Percentiles rank a stretch among this genome's conserved stretches.
These are phyloP conservation scores for Limonium bicolor DNA, from an alignment of 148 eudicot species.

Conservation along the genomic window DNA sequence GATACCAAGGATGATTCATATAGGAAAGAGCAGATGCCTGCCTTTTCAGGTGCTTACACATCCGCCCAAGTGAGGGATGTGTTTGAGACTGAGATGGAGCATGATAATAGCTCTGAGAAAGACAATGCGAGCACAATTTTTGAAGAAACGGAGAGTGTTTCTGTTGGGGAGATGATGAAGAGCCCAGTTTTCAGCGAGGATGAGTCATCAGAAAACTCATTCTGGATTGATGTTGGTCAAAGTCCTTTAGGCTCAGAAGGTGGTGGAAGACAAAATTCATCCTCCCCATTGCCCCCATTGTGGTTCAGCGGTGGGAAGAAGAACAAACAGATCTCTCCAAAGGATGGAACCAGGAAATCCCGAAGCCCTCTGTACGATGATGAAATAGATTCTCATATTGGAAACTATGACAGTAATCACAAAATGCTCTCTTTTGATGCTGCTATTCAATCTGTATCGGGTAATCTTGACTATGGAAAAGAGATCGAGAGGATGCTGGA, in stretches of 20 bases:
- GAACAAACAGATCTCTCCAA: constrained; percentile 45
- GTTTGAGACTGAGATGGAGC: constrained; percentile 86
- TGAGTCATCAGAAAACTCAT: constrained; percentile 87
- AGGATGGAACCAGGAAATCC: constrained; percentile 21
- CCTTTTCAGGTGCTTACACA: constrained; percentile 90
- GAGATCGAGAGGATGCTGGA: constrained; percentile 66
- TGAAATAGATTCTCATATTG: not conserved
- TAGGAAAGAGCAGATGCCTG: constrained; percentile 59
- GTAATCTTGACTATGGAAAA: constrained; percentile 24
- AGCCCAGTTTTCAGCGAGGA: constrained; percentile 96
- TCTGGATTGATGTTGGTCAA: constrained; percentile 96
- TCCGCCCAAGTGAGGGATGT: constrained; percentile 91
- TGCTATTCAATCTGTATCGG: constrained; percentile 78
- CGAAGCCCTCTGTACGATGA: constrained; percentile 47
- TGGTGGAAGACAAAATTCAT: constrained; percentile 24
- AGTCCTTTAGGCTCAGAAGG: constrained; percentile 64
- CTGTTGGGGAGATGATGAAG: constrained; percentile 88
- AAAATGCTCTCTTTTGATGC: constrained; percentile 77
- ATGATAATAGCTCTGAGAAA: constrained; percentile 69
- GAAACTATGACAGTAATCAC: constrained; percentile 6
- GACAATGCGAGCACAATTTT: constrained; percentile 82
- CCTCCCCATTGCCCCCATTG: constrained; percentile 45
- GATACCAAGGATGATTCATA: constrained; percentile 43
- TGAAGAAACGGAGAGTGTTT: constrained; percentile 81
- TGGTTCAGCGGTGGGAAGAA: constrained; percentile 46